These are phyloP conservation scores for Suaeda aralocaspica DNA, from an alignment of 148 eudicot species.

Conservation along the genomic window DNA sequence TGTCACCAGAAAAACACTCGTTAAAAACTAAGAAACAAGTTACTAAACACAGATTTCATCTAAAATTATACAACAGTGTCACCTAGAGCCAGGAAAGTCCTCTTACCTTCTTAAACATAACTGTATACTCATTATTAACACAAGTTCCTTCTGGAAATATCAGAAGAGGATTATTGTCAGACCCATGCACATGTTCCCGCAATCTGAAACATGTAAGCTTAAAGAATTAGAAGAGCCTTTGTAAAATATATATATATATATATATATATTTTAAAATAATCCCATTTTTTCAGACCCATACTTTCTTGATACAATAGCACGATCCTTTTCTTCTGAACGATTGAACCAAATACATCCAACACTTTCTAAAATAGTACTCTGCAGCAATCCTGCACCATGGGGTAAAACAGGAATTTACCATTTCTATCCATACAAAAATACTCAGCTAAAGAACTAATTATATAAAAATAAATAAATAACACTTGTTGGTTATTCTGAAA, in stretches of 20 bases:
- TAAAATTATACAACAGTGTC: neutral
- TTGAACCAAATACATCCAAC: conserved; percentile 99
- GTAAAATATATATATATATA: conserved; percentile 15
- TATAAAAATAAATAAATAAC: neutral
- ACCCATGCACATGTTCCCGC: conserved; percentile 85
- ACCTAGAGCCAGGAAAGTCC: neutral
- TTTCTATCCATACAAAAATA: neutral
- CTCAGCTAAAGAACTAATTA: neutral
- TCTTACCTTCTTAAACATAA: conserved; percentile 93
- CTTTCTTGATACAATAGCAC: conserved; percentile 86
- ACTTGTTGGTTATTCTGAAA: neutral
- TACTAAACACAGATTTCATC: neutral
- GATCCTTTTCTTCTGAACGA: conserved; percentile 89
- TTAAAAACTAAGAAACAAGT: neutral
- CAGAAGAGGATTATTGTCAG: conserved; percentile 94
- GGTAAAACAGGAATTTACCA: neutral
- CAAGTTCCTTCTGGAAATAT: conserved; percentile 99
- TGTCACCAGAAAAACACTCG: neutral
- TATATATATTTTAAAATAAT: too few species aligned
- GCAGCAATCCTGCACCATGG: conserved; percentile 67
- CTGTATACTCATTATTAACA: conserved; percentile 91
- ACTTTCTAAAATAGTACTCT: conserved; percentile 93
- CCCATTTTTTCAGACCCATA: conserved; percentile 38
- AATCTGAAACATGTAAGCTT: conserved; percentile 50
- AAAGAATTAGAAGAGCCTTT: conserved; percentile 1